Evolutionary conservation across 192 early-diverging fungal genomes (phyloP), one percentile per base, ranked within the genome.

Genomic region (Backusella morwellensis): DNA sequence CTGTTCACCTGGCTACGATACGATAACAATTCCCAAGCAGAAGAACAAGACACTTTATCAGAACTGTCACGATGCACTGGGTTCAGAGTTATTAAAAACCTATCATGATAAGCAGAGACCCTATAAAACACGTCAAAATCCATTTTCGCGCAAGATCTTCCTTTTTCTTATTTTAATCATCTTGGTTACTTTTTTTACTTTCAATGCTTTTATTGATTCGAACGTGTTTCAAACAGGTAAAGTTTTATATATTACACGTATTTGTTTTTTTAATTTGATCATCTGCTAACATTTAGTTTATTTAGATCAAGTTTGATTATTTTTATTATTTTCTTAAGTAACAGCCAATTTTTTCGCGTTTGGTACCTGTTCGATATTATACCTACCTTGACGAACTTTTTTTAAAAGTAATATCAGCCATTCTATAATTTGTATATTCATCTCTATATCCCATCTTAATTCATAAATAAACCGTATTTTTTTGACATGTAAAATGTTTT

Each of bases 201-300:
- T 63, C 23, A 63, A 63, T 23, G 6, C 56, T 0, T 63, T 63
- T 23, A 29, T 63, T 29, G 23, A 63, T 26, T 63, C 56, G 56
- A 63, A 63, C 26, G 56, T 63, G 56, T 29, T 63, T 63, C 56
- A 63, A 26, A 63, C 56, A 63, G 56, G 56, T 63, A 14, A 63
- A 63, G 9, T 1, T 0, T 50, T 50, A n/a, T 50, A n/a, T 50
- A 50, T n/a, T 19, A 19, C 15, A n/a, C 21, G 1, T n/a, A n/a
- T 50, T n/a, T 50, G 47, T 50, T 50, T 50, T 40, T 40, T n/a
- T n/a, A 17, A 19, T 50, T 50, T 1, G 47, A 19, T 50, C 47
- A 50, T 50, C 47, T 50, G 47, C 47, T 50, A 50, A 50, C 47
- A 17, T 50, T 50, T 50, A 50, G 19, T 50, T 19, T 19, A 50